phyloP scores from a whole-genome alignment of 140 eudicot species.

The Cichorium intybus region DNA sequence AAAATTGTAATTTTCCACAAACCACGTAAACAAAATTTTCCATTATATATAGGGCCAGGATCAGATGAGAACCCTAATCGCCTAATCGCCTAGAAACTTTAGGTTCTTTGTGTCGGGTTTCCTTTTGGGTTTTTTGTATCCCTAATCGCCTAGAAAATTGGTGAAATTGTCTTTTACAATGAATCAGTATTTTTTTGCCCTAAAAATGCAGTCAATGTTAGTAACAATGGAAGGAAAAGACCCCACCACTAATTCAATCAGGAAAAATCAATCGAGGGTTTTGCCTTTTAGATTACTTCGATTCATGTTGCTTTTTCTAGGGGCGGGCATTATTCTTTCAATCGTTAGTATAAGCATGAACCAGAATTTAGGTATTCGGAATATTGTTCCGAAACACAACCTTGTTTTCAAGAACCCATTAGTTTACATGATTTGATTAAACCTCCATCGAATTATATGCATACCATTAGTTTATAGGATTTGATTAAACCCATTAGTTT shows the following conservation, averaged over 20 bases:
- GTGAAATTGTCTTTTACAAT: slow-evolving; percentile 23
- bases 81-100: too few species aligned
- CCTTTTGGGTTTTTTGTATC: slow-evolving; percentile 4
- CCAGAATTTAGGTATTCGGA: slow-evolving; percentile 42
- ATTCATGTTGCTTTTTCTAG: slow-evolving; percentile 57
- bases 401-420: slow-evolving; percentile 52
- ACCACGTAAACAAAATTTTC: too few species aligned
- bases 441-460: slow-evolving; percentile 59
- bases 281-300: slow-evolving; percentile 60
- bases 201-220: slow-evolving; percentile 51
- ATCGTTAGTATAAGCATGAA: slow-evolving; percentile 54
- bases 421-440: slow-evolving; percentile 52
- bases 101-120: background rate
- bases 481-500: too few species aligned
- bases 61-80: too few species aligned
- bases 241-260: slow-evolving; percentile 7
- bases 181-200: slow-evolving; percentile 6
- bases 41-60: too few species aligned
- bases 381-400: slow-evolving; percentile 37
- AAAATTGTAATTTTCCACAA: too few species aligned
- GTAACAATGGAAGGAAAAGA: slow-evolving; percentile 71
- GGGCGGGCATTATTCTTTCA: slow-evolving; percentile 49
- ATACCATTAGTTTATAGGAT: too few species aligned
- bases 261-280: slow-evolving; percentile 48
- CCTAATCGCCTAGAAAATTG: slow-evolving; percentile 4